Evolutionary conservation across 2,329 filamentous ascomycete species (phyloP), one percentile per base, ranked within the genome.

Genomic region (Amphichorda felina): DNA sequence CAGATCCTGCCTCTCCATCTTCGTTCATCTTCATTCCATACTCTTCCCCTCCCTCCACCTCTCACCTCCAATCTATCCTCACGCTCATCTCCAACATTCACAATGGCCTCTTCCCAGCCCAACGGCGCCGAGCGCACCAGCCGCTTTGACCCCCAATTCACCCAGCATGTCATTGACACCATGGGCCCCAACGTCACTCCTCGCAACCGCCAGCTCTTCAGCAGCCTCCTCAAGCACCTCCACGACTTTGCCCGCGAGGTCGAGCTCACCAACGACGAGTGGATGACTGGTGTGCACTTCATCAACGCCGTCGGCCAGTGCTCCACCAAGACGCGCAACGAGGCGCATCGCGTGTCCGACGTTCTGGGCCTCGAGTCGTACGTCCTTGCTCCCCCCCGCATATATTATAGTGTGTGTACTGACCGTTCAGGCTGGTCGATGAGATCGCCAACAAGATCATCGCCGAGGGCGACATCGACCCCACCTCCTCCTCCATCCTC

Each of bases 211-310:
- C 63, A 73, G 43, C 65, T 87, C 47, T 62, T 87, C 49, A 56
- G 64, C 41, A 65, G 71, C 19, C 58, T 86, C 46, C 77, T 86
- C 57, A 66, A 61, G 33, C 81, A 87, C 61, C 66, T 88, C 39
- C 82, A 88, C 63, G 80, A 86, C 59, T 87, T 87, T 55, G 72
- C 75, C 38, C 75, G 82, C 39, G 82, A 88, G 51, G 73, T 83
- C 43, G 80, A 87, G 59, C 72, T 88, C 35, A 85, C 76, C 14
- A 68, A 75, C 22, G 81, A 83, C 37, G 82, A 88, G 59, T 87
- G 82, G 82, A 72, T 85, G 57, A 59, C 73, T 7, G 82, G 81
- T 36, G 79, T 87, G 37, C 68, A 80, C 49, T 86, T 81, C 53
- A 61, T 87, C 60, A 87, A 87, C 64, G 69, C 73, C 31, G 72